Base-by-base conservation (phyloP, 139 green algal genomes). In the Chlamydomonas applanata region DNA sequence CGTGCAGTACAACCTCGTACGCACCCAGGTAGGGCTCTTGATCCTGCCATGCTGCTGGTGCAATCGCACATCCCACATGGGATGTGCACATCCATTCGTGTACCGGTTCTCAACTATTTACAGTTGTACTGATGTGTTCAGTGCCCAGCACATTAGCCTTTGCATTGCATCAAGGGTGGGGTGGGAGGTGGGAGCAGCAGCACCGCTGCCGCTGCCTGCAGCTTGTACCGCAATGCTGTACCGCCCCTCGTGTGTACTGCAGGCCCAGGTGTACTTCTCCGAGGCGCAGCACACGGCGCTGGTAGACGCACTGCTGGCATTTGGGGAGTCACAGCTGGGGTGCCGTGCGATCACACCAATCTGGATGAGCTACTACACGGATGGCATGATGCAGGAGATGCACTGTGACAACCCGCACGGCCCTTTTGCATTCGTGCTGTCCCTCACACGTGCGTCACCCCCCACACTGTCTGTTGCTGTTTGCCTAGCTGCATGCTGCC, bases 341-440 rank as follows among this genome's bases (percentile, higher is more conserved):
- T 95, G 91, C 85, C 77, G 86, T 3, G 81, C 80, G 64, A 93
- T 97, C 59, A 92, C 85, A 24, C 90, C 92, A n/a, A 72, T 94
- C 16, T 97, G 92, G 92, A 86, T 97, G 79, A 86, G 71, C 53
- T 93, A 87, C 75, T 96, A 96, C 72, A 78, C 92, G 13, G 79
- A 92, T 66, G 77, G 77, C 17, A 79, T 77, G 68, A 68, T 80
- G 25, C 77, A 94, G 82, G 86, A 92, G 75, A 81, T 94, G 36
- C 89, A 94, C 67, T 85, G 83, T 34, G 89, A 94, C 77, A 89
- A 86, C 68, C 88, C 85, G 27, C 90, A 93, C 61, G 89, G 91
- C 3, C 92, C 92, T 19, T 95, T 88, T 75, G 92, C 92, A 4
- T 97, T 94, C 77, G 92, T 97, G 57, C 83, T 95, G 0, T 91